Evolutionary conservation across 1,284 basidiomycete genomes (phyloP).

Genomic region (Flammula alnicola): DNA sequence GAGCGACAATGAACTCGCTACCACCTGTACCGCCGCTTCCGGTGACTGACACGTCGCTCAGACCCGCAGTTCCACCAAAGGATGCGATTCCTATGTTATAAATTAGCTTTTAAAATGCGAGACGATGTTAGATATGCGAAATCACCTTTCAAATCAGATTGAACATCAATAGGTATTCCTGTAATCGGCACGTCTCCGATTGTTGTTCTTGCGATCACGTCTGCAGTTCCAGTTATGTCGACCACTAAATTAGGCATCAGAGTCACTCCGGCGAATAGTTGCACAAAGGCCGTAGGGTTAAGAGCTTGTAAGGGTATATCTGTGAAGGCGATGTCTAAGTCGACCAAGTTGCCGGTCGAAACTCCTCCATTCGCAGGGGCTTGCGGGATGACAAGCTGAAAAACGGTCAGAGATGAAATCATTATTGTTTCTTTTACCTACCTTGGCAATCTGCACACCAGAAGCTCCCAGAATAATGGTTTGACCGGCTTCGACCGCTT

Average conservation of each 20-base stretch:
- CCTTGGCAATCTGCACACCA: conserved; percentile 60
- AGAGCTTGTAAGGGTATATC: conserved; percentile 61
- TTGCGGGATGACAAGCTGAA: conserved; percentile 59
- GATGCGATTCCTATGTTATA: conserved; percentile 49
- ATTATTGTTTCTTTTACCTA: conserved; percentile 30
- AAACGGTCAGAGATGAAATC: conserved; percentile 4
- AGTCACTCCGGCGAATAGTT: conserved; percentile 65
- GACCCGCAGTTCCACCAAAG: conserved; percentile 53
- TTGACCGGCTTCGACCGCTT: conserved; percentile 62
- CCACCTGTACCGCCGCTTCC: conserved; percentile 66
- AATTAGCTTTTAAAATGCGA: not conserved
- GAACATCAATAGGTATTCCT: conserved; percentile 67
- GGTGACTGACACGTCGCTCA: conserved; percentile 59
- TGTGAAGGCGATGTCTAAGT: conserved; percentile 60
- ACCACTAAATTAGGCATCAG: conserved; percentile 52
- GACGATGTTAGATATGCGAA: not conserved
- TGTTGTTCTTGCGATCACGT: conserved; percentile 65
- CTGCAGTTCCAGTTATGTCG: conserved; percentile 59
- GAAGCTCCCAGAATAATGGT: conserved; percentile 55
- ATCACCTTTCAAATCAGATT: conserved; percentile 57
- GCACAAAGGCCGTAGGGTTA: conserved; percentile 58
- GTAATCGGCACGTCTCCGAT: conserved; percentile 73
- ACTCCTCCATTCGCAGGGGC: conserved; percentile 60
- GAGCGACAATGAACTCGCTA: conserved; percentile 56
- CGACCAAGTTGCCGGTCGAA: conserved; percentile 69